Base-by-base conservation (phyloP, 306 rosid genomes). In the Malus asiatica region DNA sequence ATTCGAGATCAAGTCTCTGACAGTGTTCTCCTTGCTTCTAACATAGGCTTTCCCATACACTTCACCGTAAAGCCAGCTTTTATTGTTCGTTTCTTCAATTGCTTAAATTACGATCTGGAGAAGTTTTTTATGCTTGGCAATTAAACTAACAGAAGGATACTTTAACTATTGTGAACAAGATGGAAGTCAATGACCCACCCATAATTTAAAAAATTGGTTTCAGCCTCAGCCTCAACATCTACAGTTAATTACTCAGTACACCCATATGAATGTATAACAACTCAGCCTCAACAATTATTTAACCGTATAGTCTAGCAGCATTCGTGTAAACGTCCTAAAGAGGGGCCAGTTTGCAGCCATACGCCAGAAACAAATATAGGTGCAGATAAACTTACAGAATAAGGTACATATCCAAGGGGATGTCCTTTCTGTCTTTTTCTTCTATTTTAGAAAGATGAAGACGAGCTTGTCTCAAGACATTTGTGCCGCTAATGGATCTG, bases 351-450 rank as follows among this genome's bases (percentile, higher is more conserved):
- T 40, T 14, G 22, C 29, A 76, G 19, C 27, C 65, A 68, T 32
- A 35, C 19, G 51, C 55, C 44, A 18, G 16, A 42, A 72, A 51
- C 1, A 51, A 27, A 69, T 15, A 32, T 14, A 64, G 81, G 40
- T 35, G 73, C 55, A 38, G 66, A 83, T 83, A 76, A 77, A 70
- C 98, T 91, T 84, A 95, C 98, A 95, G 70, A 76, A 95, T 95
- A 76, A 87, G 93, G 86, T 95, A 95, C 97, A 95, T 87, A 81
- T 95, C 91, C 79, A 88, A 90, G 52, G 97, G 97, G 75, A 80
- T 83, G 76, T 92, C 97, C 83, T 87, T 95, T 88, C 90, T 86
- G 61, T 87, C 89, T 80, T 92, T 97, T 70, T 92, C 96, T 78
- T 92, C 97, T 58, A 89, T 73, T 86, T 90, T 96, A 48, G 87